Conservation (phyloP, 108 stramenopile species). For the Cyclotella sp. region DNA sequence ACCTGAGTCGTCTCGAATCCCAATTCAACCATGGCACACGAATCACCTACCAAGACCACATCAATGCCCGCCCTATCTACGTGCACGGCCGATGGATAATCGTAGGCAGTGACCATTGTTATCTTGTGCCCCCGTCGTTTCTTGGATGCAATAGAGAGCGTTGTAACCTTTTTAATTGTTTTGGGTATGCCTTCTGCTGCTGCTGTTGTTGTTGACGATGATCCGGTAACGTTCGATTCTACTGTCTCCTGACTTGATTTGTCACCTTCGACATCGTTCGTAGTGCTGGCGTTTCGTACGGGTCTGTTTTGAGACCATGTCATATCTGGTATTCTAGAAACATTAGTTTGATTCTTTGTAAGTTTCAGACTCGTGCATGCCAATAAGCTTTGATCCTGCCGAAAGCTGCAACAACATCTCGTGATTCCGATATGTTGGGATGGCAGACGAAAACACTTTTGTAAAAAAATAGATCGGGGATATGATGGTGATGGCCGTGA, state of each 20-base stretch:
- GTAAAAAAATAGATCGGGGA: too few species aligned
- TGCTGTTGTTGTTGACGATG: background rate
- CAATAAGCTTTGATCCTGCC: too few species aligned
- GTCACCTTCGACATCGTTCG: background rate
- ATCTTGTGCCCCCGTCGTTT: constrained; percentile 84
- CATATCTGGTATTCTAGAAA: too few species aligned
- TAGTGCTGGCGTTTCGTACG: too few species aligned
- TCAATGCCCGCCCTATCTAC: constrained; percentile 97
- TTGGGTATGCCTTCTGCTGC: background rate
- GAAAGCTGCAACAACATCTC: too few species aligned
- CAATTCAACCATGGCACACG: constrained; percentile 93
- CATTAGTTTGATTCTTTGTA: too few species aligned
- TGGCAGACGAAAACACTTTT: too few species aligned
- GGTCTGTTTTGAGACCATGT: too few species aligned
- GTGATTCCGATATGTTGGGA: too few species aligned
- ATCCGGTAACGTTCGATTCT: background rate
- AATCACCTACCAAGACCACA: constrained; percentile 92
- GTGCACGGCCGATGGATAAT: constrained; percentile 97
- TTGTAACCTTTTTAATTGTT: constrained; percentile 45
- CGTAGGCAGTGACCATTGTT: constrained; percentile 97
- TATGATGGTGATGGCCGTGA: too few species aligned
- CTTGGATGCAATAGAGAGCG: constrained; percentile 78
- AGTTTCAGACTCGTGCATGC: too few species aligned
- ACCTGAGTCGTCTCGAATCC: constrained; percentile 96
- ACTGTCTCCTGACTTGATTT: too few species aligned